Evolutionary conservation across 352 stramenopile species (phyloP).

Genomic region (Phytophthora sojae): DNA sequence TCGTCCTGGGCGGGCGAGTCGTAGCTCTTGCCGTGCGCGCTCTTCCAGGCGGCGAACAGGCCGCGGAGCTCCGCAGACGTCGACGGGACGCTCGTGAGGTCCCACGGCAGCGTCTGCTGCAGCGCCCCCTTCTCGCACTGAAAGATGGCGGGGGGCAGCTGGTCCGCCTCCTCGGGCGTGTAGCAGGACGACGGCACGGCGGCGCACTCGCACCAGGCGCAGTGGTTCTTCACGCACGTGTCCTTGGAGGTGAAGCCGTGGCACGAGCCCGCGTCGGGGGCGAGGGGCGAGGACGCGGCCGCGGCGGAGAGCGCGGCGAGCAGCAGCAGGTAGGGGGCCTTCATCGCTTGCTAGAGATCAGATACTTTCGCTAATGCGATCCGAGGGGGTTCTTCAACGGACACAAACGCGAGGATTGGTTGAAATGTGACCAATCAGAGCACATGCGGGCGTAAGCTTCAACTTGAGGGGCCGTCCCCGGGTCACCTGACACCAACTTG

Average conservation of each 20-base stretch:
- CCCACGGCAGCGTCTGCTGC: constrained; percentile 33
- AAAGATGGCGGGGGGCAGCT: constrained; percentile 79
- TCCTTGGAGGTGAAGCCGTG: constrained; percentile 59
- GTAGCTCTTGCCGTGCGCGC: constrained; percentile 56
- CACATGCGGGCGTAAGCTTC: background rate
- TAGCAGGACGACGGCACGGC: constrained; percentile 87
- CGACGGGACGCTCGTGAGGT: constrained; percentile 41
- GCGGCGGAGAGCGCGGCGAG: background rate
- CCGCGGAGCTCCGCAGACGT: constrained; percentile 33
- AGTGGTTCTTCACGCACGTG: constrained; percentile 61
- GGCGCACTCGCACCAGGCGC: constrained; percentile 78
- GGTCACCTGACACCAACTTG: too few species aligned
- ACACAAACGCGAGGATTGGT: background rate
- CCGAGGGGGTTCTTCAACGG: constrained; percentile 12
- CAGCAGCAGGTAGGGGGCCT: constrained; percentile 3
- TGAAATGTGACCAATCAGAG: background rate
- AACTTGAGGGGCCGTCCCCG: too few species aligned
- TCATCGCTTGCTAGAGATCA: constrained; percentile 3
- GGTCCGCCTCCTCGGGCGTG: constrained; percentile 64
- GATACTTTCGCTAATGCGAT: background rate
- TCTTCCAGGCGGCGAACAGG: constrained; percentile 70
- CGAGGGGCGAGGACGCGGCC: background rate
- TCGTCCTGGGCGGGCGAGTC: constrained; percentile 56
- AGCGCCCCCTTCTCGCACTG: constrained; percentile 61
- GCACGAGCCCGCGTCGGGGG: constrained; percentile 46